Base-by-base conservation (phyloP, 139 green algal genomes). In the Micractinium conductrix region DNA sequence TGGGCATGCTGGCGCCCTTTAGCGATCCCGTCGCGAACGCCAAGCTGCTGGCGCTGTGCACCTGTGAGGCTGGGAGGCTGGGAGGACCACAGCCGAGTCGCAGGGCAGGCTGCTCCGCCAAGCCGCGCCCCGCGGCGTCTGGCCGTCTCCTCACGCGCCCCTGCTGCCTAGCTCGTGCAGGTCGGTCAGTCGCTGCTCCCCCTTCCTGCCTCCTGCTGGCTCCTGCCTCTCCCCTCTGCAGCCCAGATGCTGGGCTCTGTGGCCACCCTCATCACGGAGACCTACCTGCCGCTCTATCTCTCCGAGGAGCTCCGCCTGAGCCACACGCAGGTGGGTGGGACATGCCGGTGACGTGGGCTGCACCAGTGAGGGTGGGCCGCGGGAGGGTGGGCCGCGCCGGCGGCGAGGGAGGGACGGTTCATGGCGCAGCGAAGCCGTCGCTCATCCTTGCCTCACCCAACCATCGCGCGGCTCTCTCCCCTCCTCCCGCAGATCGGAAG, bases 261-360 rank as follows among this genome's bases (percentile, higher is more conserved):
- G 9, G 93, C 95, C 45, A 98, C 95, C 9, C 86, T 97, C 58
- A 96, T 98, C 38, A 93, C 97, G 72, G 95, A 97, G 87, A 95
- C 92, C 40, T 97, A 96, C 89, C 88, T 98, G 22, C 93, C 95
- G 24, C 84, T 98, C 43, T 98, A 97, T 85, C 88, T 96, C 68
- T 89, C 90, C n/a, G 93, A 97, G 16, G 93, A 92, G 65, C 91
- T 97, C 35, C 88, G 87, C 48, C 85, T 95, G 21, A 89, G 45
- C 81, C 94, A 93, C 72, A 93, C 90, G 60, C 81, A 87, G 79
- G 85, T 82, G 44, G 53, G 81, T 12, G 63, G n/a, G n/a, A 37
- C 6, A 14, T 35, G 33, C 63, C 1, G 43, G n/a, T 5, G 33
- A 58, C n/a, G n/a, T n/a, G n/a, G n/a, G n/a, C n/a, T n/a, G n/a